Percentiles rank a stretch among this genome's conserved stretches.
phyloP scores from a whole-genome alignment of 495 filamentous ascomycete species.

The Oidiodendron maius region DNA sequence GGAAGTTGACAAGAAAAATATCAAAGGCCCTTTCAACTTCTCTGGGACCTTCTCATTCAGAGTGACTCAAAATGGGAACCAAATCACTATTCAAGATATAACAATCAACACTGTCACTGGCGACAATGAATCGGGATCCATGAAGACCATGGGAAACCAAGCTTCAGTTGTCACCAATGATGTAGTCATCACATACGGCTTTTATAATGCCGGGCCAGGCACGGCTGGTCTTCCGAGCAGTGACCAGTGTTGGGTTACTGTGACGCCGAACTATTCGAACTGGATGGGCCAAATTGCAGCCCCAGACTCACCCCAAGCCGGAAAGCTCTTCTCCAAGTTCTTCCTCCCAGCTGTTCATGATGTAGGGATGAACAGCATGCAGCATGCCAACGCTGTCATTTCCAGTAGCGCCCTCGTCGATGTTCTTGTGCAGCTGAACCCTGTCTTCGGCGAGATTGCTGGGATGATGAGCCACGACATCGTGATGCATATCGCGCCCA shows the following conservation, averaged over 20 bases:
- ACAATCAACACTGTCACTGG: constrained; percentile 45
- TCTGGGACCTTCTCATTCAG: constrained; percentile 41
- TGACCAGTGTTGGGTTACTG: constrained; percentile 47
- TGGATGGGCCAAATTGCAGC: constrained; percentile 44
- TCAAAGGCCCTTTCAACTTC: constrained; percentile 37
- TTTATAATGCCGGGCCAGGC: constrained; percentile 45
- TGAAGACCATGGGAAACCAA: constrained; percentile 39
- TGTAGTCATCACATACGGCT: constrained; percentile 40
- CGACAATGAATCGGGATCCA: constrained; percentile 37
- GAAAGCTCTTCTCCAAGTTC: constrained; percentile 37
- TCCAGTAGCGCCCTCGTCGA: constrained; percentile 30
- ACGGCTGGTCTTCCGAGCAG: constrained; percentile 36
- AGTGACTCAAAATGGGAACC: constrained; percentile 32
- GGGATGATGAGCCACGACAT: constrained; percentile 28
- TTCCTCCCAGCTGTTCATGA: constrained; percentile 45
- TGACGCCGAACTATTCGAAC: constrained; percentile 34
- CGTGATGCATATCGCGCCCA: constrained; percentile 36
- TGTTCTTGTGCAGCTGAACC: constrained; percentile 28
- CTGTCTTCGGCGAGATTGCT: constrained; percentile 24
- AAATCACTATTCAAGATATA: constrained; percentile 31
- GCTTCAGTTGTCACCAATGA: constrained; percentile 33
- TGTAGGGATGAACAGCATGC: constrained; percentile 51
- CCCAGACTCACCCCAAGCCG: constrained; percentile 31
- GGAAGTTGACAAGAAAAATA: constrained; percentile 40
- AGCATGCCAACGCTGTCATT: constrained; percentile 32